Base-by-base conservation (phyloP, 2,329 filamentous ascomycete species). In the Trichoderma semiorbis region DNA sequence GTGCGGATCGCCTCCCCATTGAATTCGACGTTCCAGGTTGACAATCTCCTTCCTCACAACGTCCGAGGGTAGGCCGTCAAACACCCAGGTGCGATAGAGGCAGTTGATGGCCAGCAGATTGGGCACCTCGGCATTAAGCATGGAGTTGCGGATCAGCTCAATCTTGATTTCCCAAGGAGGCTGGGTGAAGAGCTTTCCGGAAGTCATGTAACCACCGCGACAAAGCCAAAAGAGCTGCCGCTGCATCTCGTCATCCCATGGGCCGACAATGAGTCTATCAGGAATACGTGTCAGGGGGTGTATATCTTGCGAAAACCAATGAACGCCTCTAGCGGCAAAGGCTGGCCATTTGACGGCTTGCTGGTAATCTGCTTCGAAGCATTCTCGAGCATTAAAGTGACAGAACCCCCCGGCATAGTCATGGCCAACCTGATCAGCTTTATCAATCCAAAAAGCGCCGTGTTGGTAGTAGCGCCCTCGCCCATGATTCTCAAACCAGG, bases 171-270 rank as follows among this genome's bases (percentile, higher is more conserved):
- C 85, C 85, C 85, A 86, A 1, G 82, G 74, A 2, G 71, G 73
- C n/a, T 34, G 28, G 14, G 61, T 77, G 71, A 80, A 77, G 43
- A 71, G 67, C 26, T 78, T 74, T 1, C 77, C 72, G 24, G 78
- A 77, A 10, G 81, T 57, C 5, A 74, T 75, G 66, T 81, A 78
- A 16, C 84, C 84, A 7, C 79, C 81, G 43, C 82, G 80, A 11
- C 80, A 76, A 24, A 86, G 78, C 85, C 85, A 86, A 75, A 85
- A 85, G 6, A 86, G 77, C 32, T 83, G 83, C 50, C 81, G 79
- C 28, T 79, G 76, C 55, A 78, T 75, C 47, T 81, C 80, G 5
- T 81, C 81, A 28, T 81, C 75, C 83, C 82, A 85, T 0, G 84
- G 83, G 0, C 84, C 83, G 0, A 78, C 80, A 36, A 86, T 71